These are phyloP conservation scores for Tremellales sp. DNA, from an alignment of 1,284 basidiomycete species.

Conservation along the genomic window DNA sequence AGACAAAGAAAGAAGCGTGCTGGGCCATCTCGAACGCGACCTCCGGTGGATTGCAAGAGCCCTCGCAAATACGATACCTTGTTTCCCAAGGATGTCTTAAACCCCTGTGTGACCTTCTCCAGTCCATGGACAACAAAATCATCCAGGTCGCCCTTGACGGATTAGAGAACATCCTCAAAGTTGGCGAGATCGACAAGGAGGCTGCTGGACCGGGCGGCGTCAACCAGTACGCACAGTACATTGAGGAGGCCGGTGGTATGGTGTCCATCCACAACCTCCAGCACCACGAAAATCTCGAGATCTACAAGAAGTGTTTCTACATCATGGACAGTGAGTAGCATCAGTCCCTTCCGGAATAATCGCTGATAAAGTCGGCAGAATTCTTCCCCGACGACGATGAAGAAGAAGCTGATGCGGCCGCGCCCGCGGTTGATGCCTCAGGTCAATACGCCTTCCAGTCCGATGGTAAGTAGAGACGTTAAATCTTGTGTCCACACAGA, in stretches of 20 bases:
- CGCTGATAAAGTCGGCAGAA: constrained; percentile 18
- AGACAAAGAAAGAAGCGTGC: constrained; percentile 99
- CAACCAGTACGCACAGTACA: constrained; percentile 90
- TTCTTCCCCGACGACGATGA: constrained; percentile 52
- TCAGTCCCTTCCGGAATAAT: not conserved
- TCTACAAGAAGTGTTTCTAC: constrained; percentile 99
- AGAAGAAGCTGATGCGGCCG: constrained; percentile 62
- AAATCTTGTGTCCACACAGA: not conserved
- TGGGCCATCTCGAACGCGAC: constrained; percentile 99
- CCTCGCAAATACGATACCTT: constrained; percentile 95
- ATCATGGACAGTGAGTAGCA: constrained; percentile 77
- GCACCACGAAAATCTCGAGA: constrained; percentile 98
- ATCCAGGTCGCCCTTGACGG: constrained; percentile 93
- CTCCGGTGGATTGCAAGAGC: constrained; percentile 94
- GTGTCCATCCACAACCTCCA: constrained; percentile 97
- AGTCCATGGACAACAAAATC: constrained; percentile 99
- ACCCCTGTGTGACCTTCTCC: constrained; percentile 91
- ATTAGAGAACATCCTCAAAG: constrained; percentile 96
- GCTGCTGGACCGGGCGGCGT: constrained; percentile 74
- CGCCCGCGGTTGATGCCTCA: constrained; percentile 77
- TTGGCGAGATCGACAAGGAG: constrained; percentile 94
- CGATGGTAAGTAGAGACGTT: constrained; percentile 56
- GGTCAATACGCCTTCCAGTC: constrained; percentile 77
- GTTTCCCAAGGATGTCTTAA: constrained; percentile 98
- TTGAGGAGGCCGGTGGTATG: constrained; percentile 99